Evolutionary conservation across 345 rosid genomes (phyloP).

Genomic region (Salix brachista): DNA sequence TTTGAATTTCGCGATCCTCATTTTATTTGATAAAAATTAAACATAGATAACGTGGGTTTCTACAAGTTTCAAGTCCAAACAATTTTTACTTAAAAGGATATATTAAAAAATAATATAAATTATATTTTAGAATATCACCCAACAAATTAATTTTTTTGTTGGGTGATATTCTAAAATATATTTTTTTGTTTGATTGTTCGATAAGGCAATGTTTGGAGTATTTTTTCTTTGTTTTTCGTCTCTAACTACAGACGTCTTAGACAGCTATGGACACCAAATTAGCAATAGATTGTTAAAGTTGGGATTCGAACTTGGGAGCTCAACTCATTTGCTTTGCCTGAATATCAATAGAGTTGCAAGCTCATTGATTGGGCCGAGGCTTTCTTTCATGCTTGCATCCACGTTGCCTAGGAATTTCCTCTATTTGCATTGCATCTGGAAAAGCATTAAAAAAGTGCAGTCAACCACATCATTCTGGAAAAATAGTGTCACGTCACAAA

Average conservation of each 20-base stretch:
- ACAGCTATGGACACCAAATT: not conserved
- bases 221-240: not conserved
- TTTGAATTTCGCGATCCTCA: rapidly evolving
- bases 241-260: not conserved
- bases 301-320: not conserved
- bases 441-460: not conserved
- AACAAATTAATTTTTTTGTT: too few relatives aligned
- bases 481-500: not conserved
- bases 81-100: rapidly evolving
- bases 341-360: not conserved
- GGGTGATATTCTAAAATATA: too few relatives aligned
- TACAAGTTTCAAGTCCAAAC: too few relatives aligned
- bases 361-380: not conserved
- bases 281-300: not conserved
- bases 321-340: not conserved
- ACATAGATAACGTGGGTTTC: rapidly evolving
- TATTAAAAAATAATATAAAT: too few relatives aligned
- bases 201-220: not conserved
- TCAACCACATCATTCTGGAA: not conserved
- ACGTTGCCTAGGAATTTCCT: not conserved
- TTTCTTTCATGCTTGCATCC: not conserved
- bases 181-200: too few relatives aligned
- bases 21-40: too few relatives aligned
- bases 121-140: too few relatives aligned
- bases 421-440: not conserved